phyloP scores from a whole-genome alignment of 2,329 filamentous ascomycete species.

The Cladophialophora immunda region DNA sequence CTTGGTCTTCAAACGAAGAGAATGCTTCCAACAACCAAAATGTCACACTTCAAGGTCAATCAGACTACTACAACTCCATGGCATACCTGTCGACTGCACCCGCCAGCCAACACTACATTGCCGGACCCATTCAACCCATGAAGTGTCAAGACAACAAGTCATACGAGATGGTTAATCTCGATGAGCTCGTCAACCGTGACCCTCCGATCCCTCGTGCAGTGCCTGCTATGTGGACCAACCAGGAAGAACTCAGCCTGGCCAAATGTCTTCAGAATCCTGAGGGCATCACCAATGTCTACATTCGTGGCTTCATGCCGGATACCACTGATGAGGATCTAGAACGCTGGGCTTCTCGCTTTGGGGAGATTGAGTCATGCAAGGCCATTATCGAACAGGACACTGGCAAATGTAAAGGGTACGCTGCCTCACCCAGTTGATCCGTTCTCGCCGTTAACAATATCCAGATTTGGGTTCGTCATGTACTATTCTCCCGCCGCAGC shows the following conservation, averaged over 20 bases:
- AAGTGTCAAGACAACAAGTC: constrained; percentile 52
- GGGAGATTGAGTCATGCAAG: constrained; percentile 94
- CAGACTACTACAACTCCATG: constrained; percentile 62
- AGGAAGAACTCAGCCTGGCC: constrained; percentile 87
- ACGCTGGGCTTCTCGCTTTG: constrained; percentile 85
- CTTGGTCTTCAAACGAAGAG: constrained; percentile 55
- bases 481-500: constrained; percentile 88
- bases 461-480: constrained; percentile 95
- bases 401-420: constrained; percentile 93
- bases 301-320: constrained; percentile 92
- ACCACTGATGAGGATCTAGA: constrained; percentile 91
- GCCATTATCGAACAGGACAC: constrained; percentile 96
- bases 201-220: constrained; percentile 87
- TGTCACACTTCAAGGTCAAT: constrained; percentile 52
- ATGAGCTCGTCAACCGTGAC: constrained; percentile 75
- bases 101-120: constrained; percentile 51
- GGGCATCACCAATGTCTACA: constrained; percentile 97
- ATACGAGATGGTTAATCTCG: constrained; percentile 62
- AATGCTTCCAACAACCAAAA: constrained; percentile 62
- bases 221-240: constrained; percentile 82
- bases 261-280: constrained; percentile 94
- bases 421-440: constrained; percentile 31
- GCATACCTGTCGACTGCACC: constrained; percentile 71
- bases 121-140: constrained; percentile 53
- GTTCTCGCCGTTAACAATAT: constrained; percentile 24